Percentiles rank a stretch among this genome's conserved stretches.
phyloP scores from a whole-genome alignment of 139 green algal species.

The Edaphochlamys debaryana region DNA sequence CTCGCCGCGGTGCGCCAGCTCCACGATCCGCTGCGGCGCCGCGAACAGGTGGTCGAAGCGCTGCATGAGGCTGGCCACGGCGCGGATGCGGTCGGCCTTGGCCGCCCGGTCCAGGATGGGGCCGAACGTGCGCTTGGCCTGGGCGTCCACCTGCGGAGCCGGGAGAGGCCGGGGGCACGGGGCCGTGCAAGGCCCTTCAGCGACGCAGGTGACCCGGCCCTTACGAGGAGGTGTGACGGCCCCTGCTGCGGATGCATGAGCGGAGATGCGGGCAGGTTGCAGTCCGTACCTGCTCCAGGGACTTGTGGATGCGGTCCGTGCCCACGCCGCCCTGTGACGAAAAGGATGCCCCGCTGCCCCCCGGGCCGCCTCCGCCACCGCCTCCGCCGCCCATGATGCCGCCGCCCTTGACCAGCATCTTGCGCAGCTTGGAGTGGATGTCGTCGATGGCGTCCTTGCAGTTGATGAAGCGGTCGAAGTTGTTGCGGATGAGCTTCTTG shows the following conservation, averaged over 20 bases:
- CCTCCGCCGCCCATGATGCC: constrained; percentile 18
- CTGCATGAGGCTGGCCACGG: constrained; percentile 65
- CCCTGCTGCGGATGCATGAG: neutral
- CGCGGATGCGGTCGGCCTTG: constrained; percentile 68
- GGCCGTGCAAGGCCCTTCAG: no score
- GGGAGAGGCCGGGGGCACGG: no score
- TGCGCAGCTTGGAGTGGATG: constrained; percentile 71
- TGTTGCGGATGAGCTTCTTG: constrained; percentile 83
- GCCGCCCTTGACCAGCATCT: constrained; percentile 49
- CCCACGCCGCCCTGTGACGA: no score
- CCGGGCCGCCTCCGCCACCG: neutral
- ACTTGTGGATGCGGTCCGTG: constrained; percentile 37
- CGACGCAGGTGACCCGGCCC: no score
- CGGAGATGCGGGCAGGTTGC: neutral
- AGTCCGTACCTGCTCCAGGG: constrained; percentile 39
- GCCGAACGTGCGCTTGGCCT: constrained; percentile 59
- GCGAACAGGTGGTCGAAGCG: constrained; percentile 76
- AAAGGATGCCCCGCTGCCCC: constrained; percentile 30
- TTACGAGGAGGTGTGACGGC: neutral
- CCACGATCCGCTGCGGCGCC: constrained; percentile 63
- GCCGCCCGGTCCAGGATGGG: constrained; percentile 65
- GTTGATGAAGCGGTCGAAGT: constrained; percentile 93
- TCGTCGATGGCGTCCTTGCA: constrained; percentile 92
- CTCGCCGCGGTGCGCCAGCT: constrained; percentile 40
- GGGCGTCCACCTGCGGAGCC: constrained; percentile 41